A percentile compares a stretch with the other conserved stretches of the same genome.
Conservation (phyloP, 2,329 filamentous ascomycete genomes). For the Penicillium psychrosexuale region DNA sequence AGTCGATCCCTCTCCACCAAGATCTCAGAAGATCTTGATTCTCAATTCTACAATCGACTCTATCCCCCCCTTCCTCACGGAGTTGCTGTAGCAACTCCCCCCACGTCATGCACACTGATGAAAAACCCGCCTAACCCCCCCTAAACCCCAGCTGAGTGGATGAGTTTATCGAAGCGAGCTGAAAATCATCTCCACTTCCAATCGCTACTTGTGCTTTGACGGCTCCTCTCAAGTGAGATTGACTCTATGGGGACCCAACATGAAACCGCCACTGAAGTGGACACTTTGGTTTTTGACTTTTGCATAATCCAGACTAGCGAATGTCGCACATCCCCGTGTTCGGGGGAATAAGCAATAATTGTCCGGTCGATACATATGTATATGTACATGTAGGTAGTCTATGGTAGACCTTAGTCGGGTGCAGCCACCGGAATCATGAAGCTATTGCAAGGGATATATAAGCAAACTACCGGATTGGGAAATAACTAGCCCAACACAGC, state of each 20-base stretch:
- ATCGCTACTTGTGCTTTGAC: background rate
- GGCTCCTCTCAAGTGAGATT: background rate
- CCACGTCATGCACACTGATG: slow-evolving; percentile 22
- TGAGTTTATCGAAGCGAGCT: slow-evolving; percentile 19
- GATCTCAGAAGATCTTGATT: slow-evolving; percentile 17
- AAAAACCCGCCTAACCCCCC: background rate
- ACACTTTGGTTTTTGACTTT: background rate
- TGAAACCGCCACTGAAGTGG: background rate
- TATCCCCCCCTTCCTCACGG: slow-evolving; percentile 3
- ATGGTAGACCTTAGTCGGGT: background rate
- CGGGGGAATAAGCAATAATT: slow-evolving; percentile 3
- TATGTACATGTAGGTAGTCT: background rate
- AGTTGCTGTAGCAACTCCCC: slow-evolving; percentile 24
- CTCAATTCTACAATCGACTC: slow-evolving; percentile 6
- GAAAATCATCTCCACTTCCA: slow-evolving; percentile 15
- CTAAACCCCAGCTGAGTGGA: background rate
- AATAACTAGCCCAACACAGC: slow-evolving; percentile 4
- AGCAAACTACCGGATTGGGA: slow-evolving; percentile 26
- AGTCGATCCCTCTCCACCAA: slow-evolving; percentile 8
- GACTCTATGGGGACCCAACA: background rate
- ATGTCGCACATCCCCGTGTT: slow-evolving; percentile 1
- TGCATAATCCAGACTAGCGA: background rate
- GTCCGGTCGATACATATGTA: background rate
- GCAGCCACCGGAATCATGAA: background rate
- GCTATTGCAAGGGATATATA: slow-evolving; percentile 4